Conservation (phyloP, 176 grass and related monocot species). For the Cenchrus americanus region DNA sequence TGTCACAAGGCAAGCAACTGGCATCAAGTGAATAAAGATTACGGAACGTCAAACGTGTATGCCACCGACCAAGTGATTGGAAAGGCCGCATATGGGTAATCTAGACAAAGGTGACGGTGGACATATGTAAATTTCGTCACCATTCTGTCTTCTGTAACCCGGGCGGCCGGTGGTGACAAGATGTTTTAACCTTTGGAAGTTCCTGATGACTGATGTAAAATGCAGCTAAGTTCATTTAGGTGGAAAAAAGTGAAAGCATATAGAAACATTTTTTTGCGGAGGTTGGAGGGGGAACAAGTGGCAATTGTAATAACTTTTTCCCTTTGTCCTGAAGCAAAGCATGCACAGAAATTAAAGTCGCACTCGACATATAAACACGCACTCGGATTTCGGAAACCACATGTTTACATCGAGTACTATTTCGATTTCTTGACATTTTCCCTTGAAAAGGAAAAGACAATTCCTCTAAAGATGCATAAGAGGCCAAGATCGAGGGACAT, state of each 20-base stretch:
- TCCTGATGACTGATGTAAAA: background rate
- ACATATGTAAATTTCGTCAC: background rate
- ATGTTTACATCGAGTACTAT: constrained; percentile 39
- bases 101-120: background rate
- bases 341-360: background rate
- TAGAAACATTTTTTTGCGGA: background rate
- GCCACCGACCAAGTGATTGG: background rate
- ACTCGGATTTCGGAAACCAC: background rate
- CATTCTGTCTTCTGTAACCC: background rate
- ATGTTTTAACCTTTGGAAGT: background rate
- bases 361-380: background rate
- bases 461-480: constrained; percentile 5
- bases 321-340: constrained; percentile 20
- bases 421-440: constrained; percentile 29
- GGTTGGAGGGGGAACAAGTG: constrained; percentile 10
- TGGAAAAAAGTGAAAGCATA: background rate
- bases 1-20: background rate
- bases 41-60: background rate
- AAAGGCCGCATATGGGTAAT: background rate
- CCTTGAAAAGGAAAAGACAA: constrained; percentile 45
- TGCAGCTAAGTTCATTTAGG: background rate
- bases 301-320: background rate
- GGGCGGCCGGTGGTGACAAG: background rate
- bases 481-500: background rate
- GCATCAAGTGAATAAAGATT: constrained; percentile 2